Evolutionary conservation across 805 yeast species (phyloP).

Genomic region (Ogataea naganishii): DNA sequence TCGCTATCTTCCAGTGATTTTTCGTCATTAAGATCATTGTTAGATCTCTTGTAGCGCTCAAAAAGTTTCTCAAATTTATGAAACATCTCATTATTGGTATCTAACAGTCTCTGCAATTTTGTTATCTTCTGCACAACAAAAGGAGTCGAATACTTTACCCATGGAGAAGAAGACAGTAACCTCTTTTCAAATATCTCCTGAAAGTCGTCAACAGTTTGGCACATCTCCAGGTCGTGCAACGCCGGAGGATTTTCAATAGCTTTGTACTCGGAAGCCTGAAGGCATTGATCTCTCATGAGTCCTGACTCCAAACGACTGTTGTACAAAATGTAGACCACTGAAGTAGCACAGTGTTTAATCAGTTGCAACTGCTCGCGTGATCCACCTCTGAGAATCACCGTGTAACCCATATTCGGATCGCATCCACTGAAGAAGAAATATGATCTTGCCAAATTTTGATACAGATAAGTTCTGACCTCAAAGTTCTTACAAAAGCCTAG

Average conservation of each 20-base stretch:
- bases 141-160: conserved; percentile 70
- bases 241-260: conserved; percentile 3
- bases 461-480: conserved; percentile 60
- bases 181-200: conserved; percentile 31
- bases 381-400: conserved; percentile 81
- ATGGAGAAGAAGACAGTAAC: conserved; percentile 75
- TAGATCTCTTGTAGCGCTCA: conserved; percentile 2
- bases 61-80: conserved; percentile 11
- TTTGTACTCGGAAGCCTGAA: conserved; percentile 33
- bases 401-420: conserved; percentile 65
- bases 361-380: conserved; percentile 50
- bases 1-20: conserved; percentile 23
- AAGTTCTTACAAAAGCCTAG: conserved; percentile 71
- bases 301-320: conserved; percentile 76
- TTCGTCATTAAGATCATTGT: conserved; percentile 21
- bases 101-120: conserved; percentile 16
- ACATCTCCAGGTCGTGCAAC: too few species aligned
- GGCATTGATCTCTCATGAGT: conserved; percentile 61
- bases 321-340: conserved; percentile 70
- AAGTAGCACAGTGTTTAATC: conserved; percentile 71
- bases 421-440: conserved; percentile 78
- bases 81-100: conserved; percentile 21
- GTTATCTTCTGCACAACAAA: conserved; percentile 12
- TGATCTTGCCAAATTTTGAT: conserved; percentile 50
- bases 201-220: conserved; percentile 22